Base-by-base conservation (phyloP, 2,329 filamentous ascomycete genomes). In the Fusarium begoniae region DNA sequence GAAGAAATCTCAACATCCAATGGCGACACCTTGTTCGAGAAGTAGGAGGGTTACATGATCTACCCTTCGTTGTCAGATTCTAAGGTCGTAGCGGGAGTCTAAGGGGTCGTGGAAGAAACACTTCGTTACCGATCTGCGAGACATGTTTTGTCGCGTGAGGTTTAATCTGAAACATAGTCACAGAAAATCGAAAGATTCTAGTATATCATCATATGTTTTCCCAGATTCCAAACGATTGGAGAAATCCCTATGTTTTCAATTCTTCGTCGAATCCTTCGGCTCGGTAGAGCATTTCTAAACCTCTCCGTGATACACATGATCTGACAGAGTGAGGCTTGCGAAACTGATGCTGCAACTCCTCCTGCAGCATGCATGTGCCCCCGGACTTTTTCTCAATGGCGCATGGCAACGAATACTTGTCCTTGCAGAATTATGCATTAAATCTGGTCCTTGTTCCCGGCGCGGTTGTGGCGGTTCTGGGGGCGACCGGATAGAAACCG, bases 401-500 rank as follows among this genome's bases (percentile, higher is more conserved):
- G 43, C 59, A 56, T 51, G 17, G 48, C 60, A 70, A 28, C 9
- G 47, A 32, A 50, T 55, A 61, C 56, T 58, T 66, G 32, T 48
- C 38, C 44, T 67, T 66, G 50, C 40, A 62, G 55, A 24, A 37
- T 43, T 30, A 41, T 40, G 17, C 32, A 26, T 51, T 40, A 30
- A 47, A 40, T 50, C 28, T 43, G 22, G 22, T 30, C 66, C 66
- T 68, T 71, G 66, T 68, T 59, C 55, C 53, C 32, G 22, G 41
- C 26, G 63, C 54, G 65, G 56, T 32, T 73, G 57, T 58, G 58
- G 60, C 58, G 63, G 62, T 26, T 60, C 59, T 51, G 44, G 30
- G 62, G 37, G 53, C 30, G 66, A 61, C 58, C 58, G 71, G 71
- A 26, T 74, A 47, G 24, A 26, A 45, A 72, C 70, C 67, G 71